These are phyloP conservation scores for Podila minutissima DNA, from an alignment of 192 early-diverging fungal genomes.

Conservation along the genomic window DNA sequence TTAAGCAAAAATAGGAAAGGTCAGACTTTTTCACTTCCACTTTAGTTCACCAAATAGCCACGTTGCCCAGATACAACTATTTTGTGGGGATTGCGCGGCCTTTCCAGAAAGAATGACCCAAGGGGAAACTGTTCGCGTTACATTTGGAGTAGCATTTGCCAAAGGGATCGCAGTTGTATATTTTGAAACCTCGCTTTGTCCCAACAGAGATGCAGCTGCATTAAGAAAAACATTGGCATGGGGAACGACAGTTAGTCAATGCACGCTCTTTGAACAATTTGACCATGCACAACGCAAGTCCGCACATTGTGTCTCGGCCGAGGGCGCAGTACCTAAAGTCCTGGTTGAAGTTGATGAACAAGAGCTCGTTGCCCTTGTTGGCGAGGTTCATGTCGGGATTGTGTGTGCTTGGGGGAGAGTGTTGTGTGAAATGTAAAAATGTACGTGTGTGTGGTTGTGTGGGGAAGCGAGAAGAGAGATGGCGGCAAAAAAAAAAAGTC, in stretches of 20 bases:
- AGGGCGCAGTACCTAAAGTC: conserved; percentile 66
- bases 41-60: too few species aligned
- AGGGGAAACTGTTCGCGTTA: conserved; percentile 42
- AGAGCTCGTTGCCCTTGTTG: conserved; percentile 69
- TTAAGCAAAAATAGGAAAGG: background rate
- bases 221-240: background rate
- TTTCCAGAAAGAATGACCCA: background rate
- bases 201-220: conserved; percentile 90
- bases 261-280: background rate
- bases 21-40: background rate
- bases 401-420: background rate
- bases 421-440: background rate
- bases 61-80: background rate
- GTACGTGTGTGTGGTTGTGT: conserved; percentile 3
- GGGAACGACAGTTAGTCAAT: background rate
- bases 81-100: background rate
- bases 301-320: background rate
- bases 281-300: background rate
- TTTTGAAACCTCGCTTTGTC: conserved; percentile 86
- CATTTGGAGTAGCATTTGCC: conserved; percentile 91
- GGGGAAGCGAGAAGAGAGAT: background rate
- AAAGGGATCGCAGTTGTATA: conserved; percentile 98
- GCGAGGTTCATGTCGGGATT: conserved; percentile 72
- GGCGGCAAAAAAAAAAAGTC: background rate
- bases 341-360: conserved; percentile 88